Conservation (phyloP, 1,139 yeast species). For the Hyphopichia burtonii region DNA sequence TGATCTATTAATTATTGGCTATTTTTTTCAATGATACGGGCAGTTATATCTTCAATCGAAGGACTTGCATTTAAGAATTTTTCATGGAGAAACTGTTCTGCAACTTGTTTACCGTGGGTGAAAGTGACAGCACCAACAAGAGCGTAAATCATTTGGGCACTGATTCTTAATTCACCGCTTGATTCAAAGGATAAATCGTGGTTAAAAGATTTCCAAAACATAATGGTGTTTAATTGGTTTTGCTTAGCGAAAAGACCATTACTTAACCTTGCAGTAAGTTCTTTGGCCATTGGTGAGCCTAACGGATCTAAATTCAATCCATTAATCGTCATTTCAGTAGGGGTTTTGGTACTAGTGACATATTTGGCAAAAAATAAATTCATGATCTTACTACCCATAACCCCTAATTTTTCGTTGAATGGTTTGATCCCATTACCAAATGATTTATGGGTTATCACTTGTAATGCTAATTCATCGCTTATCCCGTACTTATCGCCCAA, state of each 20-base stretch:
- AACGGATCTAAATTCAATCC: constrained; percentile 63
- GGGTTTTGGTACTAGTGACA: constrained; percentile 37
- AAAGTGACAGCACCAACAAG: constrained; percentile 78
- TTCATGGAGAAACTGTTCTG: constrained; percentile 55
- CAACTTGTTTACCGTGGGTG: constrained; percentile 60
- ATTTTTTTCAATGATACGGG: constrained; percentile 6
- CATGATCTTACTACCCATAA: constrained; percentile 74
- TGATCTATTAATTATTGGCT: too few species aligned
- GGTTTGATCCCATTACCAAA: constrained; percentile 91
- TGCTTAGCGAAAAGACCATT: constrained; percentile 54
- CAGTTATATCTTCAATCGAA: constrained; percentile 12
- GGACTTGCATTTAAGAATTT: constrained; percentile 26
- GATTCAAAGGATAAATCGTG: constrained; percentile 50
- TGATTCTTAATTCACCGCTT: constrained; percentile 56
- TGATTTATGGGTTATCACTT: constrained; percentile 87
- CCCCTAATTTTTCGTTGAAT: constrained; percentile 78
- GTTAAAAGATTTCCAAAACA: constrained; percentile 74
- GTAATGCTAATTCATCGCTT: constrained; percentile 61
- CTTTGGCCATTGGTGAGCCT: constrained; percentile 55
- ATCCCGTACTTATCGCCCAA: constrained; percentile 42
- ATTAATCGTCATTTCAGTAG: constrained; percentile 41
- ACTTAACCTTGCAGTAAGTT: constrained; percentile 48
- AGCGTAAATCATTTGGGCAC: constrained; percentile 71
- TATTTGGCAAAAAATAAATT: constrained; percentile 57
- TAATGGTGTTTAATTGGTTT: constrained; percentile 47